These are phyloP conservation scores for Fusarium sp. DNA, from an alignment of 2,329 filamentous ascomycete species.

Conservation along the genomic window DNA sequence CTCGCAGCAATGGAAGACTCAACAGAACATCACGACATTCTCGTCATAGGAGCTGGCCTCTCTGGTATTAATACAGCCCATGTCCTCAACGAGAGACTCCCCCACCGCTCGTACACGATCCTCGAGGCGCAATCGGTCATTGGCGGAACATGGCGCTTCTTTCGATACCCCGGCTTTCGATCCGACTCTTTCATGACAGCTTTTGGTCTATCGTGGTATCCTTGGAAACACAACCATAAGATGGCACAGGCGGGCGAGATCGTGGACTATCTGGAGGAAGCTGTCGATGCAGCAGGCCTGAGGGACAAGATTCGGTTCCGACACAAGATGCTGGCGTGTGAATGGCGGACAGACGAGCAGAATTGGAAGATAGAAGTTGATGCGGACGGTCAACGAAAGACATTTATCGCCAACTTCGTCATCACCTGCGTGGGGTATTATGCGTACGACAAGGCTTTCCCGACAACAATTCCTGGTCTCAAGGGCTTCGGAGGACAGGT, in stretches of 20 bases:
- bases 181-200: slow-evolving; percentile 70
- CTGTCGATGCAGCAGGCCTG: slow-evolving; percentile 60
- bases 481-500: slow-evolving; percentile 71
- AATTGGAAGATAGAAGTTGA: slow-evolving; percentile 63
- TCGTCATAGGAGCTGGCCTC: slow-evolving; percentile 77
- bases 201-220: slow-evolving; percentile 76
- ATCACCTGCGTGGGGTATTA: slow-evolving; percentile 75
- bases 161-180: slow-evolving; percentile 78
- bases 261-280: slow-evolving; percentile 62
- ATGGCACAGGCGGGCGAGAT: slow-evolving; percentile 65
- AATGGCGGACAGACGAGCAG: slow-evolving; percentile 66
- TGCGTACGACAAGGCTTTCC: slow-evolving; percentile 71
- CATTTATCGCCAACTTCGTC: slow-evolving; percentile 62
- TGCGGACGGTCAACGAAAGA: slow-evolving; percentile 35
- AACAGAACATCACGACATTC: slow-evolving; percentile 55
- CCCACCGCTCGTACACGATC: slow-evolving; percentile 67
- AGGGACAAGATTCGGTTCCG: slow-evolving; percentile 62
- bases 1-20: slow-evolving; percentile 25
- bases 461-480: slow-evolving; percentile 71
- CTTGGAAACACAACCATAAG: slow-evolving; percentile 66
- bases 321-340: slow-evolving; percentile 57
- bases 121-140: slow-evolving; percentile 73
- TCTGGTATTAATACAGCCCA: slow-evolving; percentile 80
- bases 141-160: slow-evolving; percentile 83
- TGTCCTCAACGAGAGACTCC: slow-evolving; percentile 66